phyloP scores from a whole-genome alignment of 2,329 filamentous ascomycete genomes.

The Fusarium foetens region DNA sequence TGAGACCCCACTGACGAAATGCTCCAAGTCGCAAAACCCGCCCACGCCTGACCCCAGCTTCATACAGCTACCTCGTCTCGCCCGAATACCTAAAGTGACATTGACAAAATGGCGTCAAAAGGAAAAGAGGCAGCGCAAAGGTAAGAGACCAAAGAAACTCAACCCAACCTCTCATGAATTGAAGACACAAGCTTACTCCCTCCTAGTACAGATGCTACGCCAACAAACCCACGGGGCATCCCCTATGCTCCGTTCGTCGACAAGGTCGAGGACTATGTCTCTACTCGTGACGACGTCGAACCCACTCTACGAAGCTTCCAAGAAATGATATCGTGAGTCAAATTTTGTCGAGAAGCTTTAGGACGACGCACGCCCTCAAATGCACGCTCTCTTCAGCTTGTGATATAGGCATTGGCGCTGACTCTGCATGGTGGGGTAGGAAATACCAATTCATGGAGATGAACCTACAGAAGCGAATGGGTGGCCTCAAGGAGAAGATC shows the following conservation, averaged over 20 bases:
- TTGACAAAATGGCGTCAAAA: conserved; percentile 54
- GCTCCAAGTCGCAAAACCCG: conserved; percentile 45
- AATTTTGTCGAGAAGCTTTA: conserved; percentile 12
- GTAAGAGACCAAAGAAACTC: conserved; percentile 41
- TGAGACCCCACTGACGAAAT: conserved; percentile 48
- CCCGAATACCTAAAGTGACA: conserved; percentile 33
- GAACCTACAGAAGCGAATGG: conserved; percentile 85
- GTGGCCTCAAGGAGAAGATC: conserved; percentile 90
- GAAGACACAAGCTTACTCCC: conserved; percentile 23
- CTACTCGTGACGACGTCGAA: conserved; percentile 81
- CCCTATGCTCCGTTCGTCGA: conserved; percentile 87
- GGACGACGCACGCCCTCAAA: conserved; percentile 9
- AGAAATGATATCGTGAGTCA: conserved; percentile 88
- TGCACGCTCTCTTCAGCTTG: conserved; percentile 11
- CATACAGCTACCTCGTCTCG: conserved; percentile 34
- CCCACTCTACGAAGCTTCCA: conserved; percentile 84
- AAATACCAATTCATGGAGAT: conserved; percentile 99
- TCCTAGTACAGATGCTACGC: conserved; percentile 58
- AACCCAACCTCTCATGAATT: not conserved
- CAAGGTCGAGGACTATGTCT: conserved; percentile 88
- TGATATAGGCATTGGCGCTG: conserved; percentile 23
- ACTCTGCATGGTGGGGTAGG: conserved; percentile 59
- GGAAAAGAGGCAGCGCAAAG: conserved; percentile 51
- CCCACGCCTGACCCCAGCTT: conserved; percentile 39
- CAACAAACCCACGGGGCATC: conserved; percentile 84